phyloP scores from a whole-genome alignment of 2,329 filamentous ascomycete genomes.

The Leptographium galeiforme region DNA sequence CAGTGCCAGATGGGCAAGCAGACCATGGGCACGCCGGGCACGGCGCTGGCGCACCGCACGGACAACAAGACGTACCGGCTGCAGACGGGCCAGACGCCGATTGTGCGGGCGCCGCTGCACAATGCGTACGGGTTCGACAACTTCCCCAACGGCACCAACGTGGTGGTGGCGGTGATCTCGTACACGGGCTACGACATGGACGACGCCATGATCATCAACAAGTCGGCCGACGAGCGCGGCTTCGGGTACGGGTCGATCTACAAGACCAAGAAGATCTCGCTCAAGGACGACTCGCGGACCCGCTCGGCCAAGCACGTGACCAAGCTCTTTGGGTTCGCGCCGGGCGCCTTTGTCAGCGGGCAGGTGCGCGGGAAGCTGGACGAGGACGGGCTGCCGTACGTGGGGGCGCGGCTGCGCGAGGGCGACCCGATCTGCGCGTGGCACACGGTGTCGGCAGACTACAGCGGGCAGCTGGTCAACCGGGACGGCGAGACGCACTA shows the following conservation, averaged over 20 bases:
- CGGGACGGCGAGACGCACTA: constrained; percentile 75
- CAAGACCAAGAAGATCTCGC: constrained; percentile 85
- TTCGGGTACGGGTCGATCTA: constrained; percentile 95
- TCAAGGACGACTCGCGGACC: constrained; percentile 64
- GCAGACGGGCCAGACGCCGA: constrained; percentile 89
- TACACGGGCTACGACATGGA: constrained; percentile 99
- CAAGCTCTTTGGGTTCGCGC: constrained; percentile 86
- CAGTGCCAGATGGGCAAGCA: constrained; percentile 99
- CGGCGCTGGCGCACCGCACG: constrained; percentile 71
- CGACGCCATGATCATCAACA: constrained; percentile 99
- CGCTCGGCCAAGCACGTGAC: constrained; percentile 55
- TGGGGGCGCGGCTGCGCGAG: constrained; percentile 65
- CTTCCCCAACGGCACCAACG: constrained; percentile 93
- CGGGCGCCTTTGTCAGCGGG: constrained; percentile 57
- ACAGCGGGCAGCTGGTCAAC: constrained; percentile 67
- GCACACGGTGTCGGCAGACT: constrained; percentile 75
- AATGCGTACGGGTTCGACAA: constrained; percentile 96
- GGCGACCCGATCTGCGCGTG: constrained; percentile 81
- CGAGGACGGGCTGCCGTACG: constrained; percentile 70
- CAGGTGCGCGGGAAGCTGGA: constrained; percentile 63
- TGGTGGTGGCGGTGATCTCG: constrained; percentile 91
- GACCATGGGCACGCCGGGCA: constrained; percentile 92
- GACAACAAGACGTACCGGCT: constrained; percentile 96
- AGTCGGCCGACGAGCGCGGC: constrained; percentile 87
- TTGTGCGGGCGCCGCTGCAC: constrained; percentile 83